phyloP scores from a whole-genome alignment of 2,329 filamentous ascomycete species.

The Neobulgaria alba region DNA sequence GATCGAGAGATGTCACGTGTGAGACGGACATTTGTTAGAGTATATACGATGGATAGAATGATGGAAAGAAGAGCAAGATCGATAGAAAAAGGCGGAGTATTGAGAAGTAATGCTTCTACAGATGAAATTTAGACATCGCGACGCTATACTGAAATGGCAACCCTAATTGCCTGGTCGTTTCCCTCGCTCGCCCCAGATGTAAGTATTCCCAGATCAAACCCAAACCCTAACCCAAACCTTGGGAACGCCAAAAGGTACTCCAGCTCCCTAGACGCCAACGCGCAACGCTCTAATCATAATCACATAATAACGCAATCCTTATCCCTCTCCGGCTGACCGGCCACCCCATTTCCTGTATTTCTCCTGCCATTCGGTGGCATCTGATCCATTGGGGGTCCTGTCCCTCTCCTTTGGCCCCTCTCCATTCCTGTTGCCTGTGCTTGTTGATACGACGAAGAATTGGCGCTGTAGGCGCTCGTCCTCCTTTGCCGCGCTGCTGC shows the following conservation, averaged over 20 bases:
- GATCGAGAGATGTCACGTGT: too few species aligned
- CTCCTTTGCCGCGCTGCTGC: conserved; percentile 8
- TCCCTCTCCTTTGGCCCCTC: conserved; percentile 7
- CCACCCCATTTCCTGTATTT: conserved; percentile 18
- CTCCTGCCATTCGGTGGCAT: conserved; percentile 19
- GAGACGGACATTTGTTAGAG: too few species aligned
- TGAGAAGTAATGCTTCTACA: too few species aligned
- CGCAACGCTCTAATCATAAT: background rate
- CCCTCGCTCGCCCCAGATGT: too few species aligned
- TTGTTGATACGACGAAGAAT: background rate
- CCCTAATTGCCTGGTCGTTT: too few species aligned
- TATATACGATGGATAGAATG: too few species aligned
- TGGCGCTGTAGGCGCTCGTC: conserved; percentile 16
- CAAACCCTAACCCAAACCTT: too few species aligned
- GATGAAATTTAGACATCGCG: too few species aligned
- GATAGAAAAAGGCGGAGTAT: too few species aligned
- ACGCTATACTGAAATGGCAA: too few species aligned
- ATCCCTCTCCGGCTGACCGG: conserved; percentile 8
- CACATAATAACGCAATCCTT: conserved; percentile 25
- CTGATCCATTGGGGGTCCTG: conserved; percentile 10
- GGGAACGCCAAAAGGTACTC: background rate
- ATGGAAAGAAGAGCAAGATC: too few species aligned
- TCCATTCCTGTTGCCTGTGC: background rate
- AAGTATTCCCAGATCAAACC: too few species aligned
- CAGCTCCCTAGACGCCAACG: background rate